Conservation (phyloP, 1,284 basidiomycete species). For the Trametes sp. region DNA sequence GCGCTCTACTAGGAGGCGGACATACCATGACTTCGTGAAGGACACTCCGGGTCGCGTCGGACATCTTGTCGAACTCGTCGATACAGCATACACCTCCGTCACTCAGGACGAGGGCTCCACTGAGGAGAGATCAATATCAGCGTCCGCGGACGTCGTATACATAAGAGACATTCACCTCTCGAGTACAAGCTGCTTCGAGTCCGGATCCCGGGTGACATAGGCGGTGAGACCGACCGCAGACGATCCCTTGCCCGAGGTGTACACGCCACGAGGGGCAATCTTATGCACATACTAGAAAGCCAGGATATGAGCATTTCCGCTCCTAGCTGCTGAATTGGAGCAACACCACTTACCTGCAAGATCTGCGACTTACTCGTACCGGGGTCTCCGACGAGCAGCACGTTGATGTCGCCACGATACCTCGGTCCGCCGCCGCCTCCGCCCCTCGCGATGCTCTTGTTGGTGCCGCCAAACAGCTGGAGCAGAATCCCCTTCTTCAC, state of each 20-base stretch:
- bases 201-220: conserved; percentile 97
- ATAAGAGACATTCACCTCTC: conserved; percentile 70
- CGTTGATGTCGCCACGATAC: conserved; percentile 98
- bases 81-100: conserved; percentile 99
- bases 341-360: conserved; percentile 67
- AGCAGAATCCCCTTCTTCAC: conserved; percentile 98
- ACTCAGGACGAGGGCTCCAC: conserved; percentile 95
- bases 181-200: conserved; percentile 96
- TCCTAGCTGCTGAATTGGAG: no score
- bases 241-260: conserved; percentile 96
- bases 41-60: conserved; percentile 94
- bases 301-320: background rate
- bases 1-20: conserved; percentile 6
- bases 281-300: conserved; percentile 91
- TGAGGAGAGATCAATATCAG: no score
- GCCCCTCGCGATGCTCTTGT: conserved; percentile 92
- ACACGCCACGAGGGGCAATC: conserved; percentile 97
- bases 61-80: conserved; percentile 99
- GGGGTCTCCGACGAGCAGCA: conserved; percentile 96
- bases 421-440: conserved; percentile 95
- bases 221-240: conserved; percentile 98
- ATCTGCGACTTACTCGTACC: conserved; percentile 99
- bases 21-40: conserved; percentile 98
- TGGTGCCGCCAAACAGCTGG: conserved; percentile 97
- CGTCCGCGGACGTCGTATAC: no score